Evolutionary conservation across 75 land plant species (phyloP).

Genomic region (Isoetes taiwanensis): DNA sequence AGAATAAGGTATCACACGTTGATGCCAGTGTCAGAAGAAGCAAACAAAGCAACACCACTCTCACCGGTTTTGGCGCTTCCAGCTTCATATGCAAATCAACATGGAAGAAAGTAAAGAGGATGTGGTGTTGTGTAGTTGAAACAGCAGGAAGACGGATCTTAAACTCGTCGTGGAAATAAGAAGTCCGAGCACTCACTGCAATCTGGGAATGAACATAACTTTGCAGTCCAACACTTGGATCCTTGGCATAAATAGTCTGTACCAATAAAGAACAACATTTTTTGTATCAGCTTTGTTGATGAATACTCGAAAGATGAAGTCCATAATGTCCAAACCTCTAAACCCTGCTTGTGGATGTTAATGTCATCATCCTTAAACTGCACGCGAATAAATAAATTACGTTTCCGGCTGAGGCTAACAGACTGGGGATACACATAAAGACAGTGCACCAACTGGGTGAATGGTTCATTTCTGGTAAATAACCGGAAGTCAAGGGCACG

Average conservation of each 20-base stretch:
- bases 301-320: neutral
- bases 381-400: constrained; percentile 74
- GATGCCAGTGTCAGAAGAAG: neutral
- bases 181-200: constrained; percentile 60
- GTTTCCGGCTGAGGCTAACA: constrained; percentile 71
- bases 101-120: constrained; percentile 83
- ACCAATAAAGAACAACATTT: neutral
- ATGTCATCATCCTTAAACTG: constrained; percentile 79
- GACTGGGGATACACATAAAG: constrained; percentile 81
- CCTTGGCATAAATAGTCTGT: constrained; percentile 66
- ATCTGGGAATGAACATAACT: constrained; percentile 86
- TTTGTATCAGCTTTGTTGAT: neutral
- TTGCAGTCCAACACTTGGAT: constrained; percentile 39
- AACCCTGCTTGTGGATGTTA: constrained; percentile 57
- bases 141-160: constrained; percentile 71
- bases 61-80: constrained; percentile 95
- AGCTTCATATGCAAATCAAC: constrained; percentile 84
- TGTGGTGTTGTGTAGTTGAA: constrained; percentile 69
- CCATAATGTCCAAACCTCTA: constrained; percentile 44
- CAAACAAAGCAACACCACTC: too few species aligned
- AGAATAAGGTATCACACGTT: too few species aligned
- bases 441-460: constrained; percentile 73
- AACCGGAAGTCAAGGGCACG: constrained; percentile 79
- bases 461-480: constrained; percentile 73
- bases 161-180: constrained; percentile 89